Evolutionary conservation across 2,329 filamentous ascomycete species (phyloP), one percentile per base, ranked within the genome.

Genomic region (Fusarium pseudoanthophilum): DNA sequence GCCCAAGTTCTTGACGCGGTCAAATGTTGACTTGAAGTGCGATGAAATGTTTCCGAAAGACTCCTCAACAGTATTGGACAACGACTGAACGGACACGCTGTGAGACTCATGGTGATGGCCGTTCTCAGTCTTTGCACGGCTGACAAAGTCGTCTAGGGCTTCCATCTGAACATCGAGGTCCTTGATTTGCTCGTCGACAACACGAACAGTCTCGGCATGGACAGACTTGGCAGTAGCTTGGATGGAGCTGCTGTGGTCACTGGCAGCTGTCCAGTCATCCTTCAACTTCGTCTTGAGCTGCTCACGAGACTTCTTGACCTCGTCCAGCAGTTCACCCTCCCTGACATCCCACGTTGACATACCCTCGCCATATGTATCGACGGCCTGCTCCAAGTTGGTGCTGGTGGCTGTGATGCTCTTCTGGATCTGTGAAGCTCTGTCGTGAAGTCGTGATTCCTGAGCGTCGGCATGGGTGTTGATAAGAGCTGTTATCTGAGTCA

Each of bases 161-260:
- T 91, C 90, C 89, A 99, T 95, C 82, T 98, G 94, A n/a, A 87
- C 88, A 69, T 93, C 92, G 79, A 99, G 92, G 75, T 97, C 93
- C 63, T 89, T 88, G 84, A 97, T 93, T 83, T 99, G 96, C 64
- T 93, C 92, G 78, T 95, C 93, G 18, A 98, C 95, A 65, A 97
- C 95, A 11, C 92, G 92, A 36, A 97, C 90, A 0, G 95, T 98
- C 82, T 97, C 93, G 39, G 93, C 92, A 75, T 99, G 95, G 3
- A 98, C 95, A 5, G 93, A 93, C 76, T 93, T 92, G 1, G 95
- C 95, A 0, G 93, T 93, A 13, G 89, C 88, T 75, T 95, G 93
- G 76, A 99, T 95, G 11, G 92, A 91, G n/a, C 87, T 90, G 77
- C 95, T 97, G 78, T 93, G 92, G 64, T 92, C 88, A 76, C 94